Conservation (phyloP, 2,329 filamentous ascomycete species). For the Fusarium floridanum region DNA sequence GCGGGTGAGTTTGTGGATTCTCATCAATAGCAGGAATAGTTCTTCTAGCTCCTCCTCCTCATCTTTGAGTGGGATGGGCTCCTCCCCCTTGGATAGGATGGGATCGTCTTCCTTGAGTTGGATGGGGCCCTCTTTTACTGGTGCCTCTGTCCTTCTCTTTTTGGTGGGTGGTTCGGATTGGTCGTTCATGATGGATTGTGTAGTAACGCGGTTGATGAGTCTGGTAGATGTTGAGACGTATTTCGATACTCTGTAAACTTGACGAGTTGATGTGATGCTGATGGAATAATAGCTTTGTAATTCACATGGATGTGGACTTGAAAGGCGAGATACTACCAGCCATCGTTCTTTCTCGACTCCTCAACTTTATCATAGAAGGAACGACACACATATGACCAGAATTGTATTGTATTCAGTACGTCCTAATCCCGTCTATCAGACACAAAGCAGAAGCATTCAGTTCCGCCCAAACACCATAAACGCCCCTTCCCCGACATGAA, state of each 20-base stretch:
- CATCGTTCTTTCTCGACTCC: neutral
- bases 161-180: neutral
- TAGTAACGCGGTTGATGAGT: neutral
- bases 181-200: neutral
- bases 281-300: neutral
- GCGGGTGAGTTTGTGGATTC: neutral
- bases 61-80: neutral
- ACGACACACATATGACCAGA: neutral
- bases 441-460: conserved; percentile 1
- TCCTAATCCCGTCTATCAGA: conserved; percentile 6
- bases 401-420: neutral
- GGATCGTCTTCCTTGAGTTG: neutral
- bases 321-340: neutral
- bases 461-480: conserved; percentile 31
- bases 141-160: neutral
- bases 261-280: neutral
- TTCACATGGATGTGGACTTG: neutral
- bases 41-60: neutral
- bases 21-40: neutral
- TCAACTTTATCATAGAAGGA: neutral
- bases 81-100: neutral
- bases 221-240: neutral
- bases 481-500: conserved; percentile 9
- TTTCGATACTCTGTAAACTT: neutral
- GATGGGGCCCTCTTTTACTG: neutral